Conservation (phyloP, 805 yeast species). For the Saccharomyces kudriavzevii region DNA sequence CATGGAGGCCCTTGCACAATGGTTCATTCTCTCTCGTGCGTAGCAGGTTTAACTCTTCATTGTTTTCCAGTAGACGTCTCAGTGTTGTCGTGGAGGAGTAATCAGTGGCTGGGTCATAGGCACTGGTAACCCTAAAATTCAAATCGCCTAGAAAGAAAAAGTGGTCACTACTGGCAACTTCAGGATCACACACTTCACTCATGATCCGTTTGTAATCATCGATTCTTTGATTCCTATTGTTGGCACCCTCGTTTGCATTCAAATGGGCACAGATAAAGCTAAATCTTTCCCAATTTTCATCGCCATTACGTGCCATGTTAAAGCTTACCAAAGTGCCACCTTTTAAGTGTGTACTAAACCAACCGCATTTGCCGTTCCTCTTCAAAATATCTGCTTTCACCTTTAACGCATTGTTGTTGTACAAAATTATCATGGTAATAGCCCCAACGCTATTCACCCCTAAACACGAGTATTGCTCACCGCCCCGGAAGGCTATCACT, state of each 20-base stretch:
- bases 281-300: slow-evolving; percentile 29
- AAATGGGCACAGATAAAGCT: slow-evolving; percentile 69
- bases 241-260: slow-evolving; percentile 67
- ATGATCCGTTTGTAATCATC: slow-evolving; percentile 42
- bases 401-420: neutral
- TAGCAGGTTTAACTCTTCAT: slow-evolving; percentile 32
- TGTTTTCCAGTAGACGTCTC: slow-evolving; percentile 19
- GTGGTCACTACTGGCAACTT: slow-evolving; percentile 50
- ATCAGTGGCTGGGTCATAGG: slow-evolving; percentile 10
- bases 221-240: slow-evolving; percentile 42
- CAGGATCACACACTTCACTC: slow-evolving; percentile 40
- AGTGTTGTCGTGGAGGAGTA: slow-evolving; percentile 9
- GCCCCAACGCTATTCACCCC: neutral
- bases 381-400: slow-evolving; percentile 2
- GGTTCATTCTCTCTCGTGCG: slow-evolving; percentile 29
- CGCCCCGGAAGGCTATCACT: neutral
- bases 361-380: slow-evolving; percentile 43
- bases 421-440: neutral
- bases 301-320: slow-evolving; percentile 10
- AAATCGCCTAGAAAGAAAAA: slow-evolving; percentile 77
- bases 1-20: slow-evolving; percentile 56
- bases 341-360: slow-evolving; percentile 54
- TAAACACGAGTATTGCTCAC: neutral
- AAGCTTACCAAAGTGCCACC: slow-evolving; percentile 65
- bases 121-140: slow-evolving; percentile 55